Evolutionary conservation across 2,329 filamentous ascomycete species (phyloP), one percentile per base, ranked within the genome.

Genomic region (Passalora sequoiae): DNA sequence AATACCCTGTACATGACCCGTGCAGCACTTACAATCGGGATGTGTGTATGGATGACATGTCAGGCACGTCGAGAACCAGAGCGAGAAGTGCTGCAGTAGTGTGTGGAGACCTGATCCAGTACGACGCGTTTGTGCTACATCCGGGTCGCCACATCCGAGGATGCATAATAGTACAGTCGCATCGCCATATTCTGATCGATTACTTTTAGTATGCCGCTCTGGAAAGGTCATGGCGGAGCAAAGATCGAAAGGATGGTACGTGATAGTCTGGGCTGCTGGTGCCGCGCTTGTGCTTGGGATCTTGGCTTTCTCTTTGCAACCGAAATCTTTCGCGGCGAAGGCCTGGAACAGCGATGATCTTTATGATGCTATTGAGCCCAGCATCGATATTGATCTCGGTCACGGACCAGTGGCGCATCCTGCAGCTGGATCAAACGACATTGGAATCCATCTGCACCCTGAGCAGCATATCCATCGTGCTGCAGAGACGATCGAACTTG

Each of bases 381-480:
- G 25, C 10, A 39, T 44, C 27, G 28, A 31, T 6, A 10, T 42
- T 12, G 35, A 44, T 6, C 15, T 39, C 16, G 42, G 42, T 16
- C 42, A 39, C 27, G 42, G 29, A 16, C 42, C 42, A 6, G 28
- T 38, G 17, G 19, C 33, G 8, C 36, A 39, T 15, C 36, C 42
- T 5, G 10, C 21, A 13, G 20, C 9, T 15, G 42, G 31, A 21
- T 30, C 40, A 1, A 37, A 47, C 27, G 45, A 43, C 22, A 24
- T 43, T 5, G 29, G 20, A 4, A 17, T 42, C 2, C 21, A 55
- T 20, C 37, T 53, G 4, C 47, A 53, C 35, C 47, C 47, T 4
- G 37, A 46, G 25, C 33, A 48, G 15, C 50, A 49, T 29, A 41
- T 42, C 12, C 25, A 30, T 35, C 48, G 43, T 31, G 42, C 44